Evolutionary conservation across 192 early-diverging fungal species (phyloP), one percentile per base, ranked within the genome.

Genomic region (Lobosporangium transversale): DNA sequence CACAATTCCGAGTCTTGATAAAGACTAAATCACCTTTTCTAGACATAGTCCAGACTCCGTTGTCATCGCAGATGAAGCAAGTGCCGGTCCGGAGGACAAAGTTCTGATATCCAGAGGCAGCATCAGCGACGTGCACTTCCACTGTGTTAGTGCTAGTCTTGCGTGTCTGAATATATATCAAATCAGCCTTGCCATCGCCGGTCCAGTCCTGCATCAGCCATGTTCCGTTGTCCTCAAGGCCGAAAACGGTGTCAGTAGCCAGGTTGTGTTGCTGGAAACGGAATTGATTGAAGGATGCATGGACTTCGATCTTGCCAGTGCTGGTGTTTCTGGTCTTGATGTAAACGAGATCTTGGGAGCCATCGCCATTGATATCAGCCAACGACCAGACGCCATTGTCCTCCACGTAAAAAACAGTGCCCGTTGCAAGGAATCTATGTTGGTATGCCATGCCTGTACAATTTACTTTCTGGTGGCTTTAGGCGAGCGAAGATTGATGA

Each of bases 11-110:
- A 31, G 31, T 32, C 30, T 53, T 33, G 30, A 53, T 53, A 27
- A 17, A 53, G 30, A 53, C 27, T 33, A 53, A 31, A 20, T 32
- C 52, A 31, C 52, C 52, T 30, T 53, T 53, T 30, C 30, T 53
- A 52, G 52, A 53, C 30, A 53, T 53, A 53, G 52, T 53, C 52
- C 30, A 53, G 52, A 33, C 33, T 17, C 52, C 50, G 50, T 52
- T 17, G 6, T 52, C 50, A 23, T 49, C 47, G 20, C 50, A 52
- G 21, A 6, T 26, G 50, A 29, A 29, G 17, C 50, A 52, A 29
- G 50, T 52, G 50, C 27, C 50, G 27, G 50, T 52, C 23, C 23
- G 27, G 27, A 27, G 23, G 27, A 21, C 50, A n/a, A n/a, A n/a
- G n/a, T n/a, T n/a, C n/a, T n/a, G n/a, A n/a, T n/a, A n/a, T n/a